Evolutionary conservation across 1,139 yeast genomes (phyloP), one percentile per base, ranked within the genome.

Genomic region (Taphrina populina): DNA sequence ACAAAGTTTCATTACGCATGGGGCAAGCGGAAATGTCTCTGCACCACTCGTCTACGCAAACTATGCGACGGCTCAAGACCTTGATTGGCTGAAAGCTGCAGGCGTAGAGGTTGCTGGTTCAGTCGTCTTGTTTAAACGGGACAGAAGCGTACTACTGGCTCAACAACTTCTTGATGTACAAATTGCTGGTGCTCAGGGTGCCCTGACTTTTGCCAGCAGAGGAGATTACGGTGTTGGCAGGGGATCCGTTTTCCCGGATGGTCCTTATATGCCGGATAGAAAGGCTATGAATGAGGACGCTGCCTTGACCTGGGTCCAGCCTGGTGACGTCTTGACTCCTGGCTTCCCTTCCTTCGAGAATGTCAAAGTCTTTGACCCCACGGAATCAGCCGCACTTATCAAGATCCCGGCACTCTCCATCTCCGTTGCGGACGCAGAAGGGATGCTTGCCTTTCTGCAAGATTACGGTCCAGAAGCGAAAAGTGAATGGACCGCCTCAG

Each of bases 261-360:
- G 72, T 1, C 65, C 69, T 1, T 70, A 64, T 7, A 65, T 66
- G 23, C 67, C 72, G 0, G 65, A 62, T 7, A 80, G 77, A 44
- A 73, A 80, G 0, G 79, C 84, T 24, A 83, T 83, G 65, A 77
- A 80, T 58, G 77, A 76, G 23, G 76, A 85, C 58, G 85, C 84
- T 2, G 95, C 84, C 0, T 73, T 82, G 34, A 74, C 84, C 0
- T 81, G 86, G 58, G 71, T 74, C 58, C 77, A 80, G 58, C 81
- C 94, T 0, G 97, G 97, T 1, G 95, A 88, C 67, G 78, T 87
- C 2, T 69, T 86, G 20, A 77, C 84, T 1, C 95, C 95, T 0
- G 95, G 94, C 0, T 83, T 86, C 83, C 73, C 84, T 0, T 72
- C 83, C 1, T 70, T 73, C n/a, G 60, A 65, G 19, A 60, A 64